Base-by-base conservation (phyloP, 164 flowering plant species). In the Umbellularia californica region DNA sequence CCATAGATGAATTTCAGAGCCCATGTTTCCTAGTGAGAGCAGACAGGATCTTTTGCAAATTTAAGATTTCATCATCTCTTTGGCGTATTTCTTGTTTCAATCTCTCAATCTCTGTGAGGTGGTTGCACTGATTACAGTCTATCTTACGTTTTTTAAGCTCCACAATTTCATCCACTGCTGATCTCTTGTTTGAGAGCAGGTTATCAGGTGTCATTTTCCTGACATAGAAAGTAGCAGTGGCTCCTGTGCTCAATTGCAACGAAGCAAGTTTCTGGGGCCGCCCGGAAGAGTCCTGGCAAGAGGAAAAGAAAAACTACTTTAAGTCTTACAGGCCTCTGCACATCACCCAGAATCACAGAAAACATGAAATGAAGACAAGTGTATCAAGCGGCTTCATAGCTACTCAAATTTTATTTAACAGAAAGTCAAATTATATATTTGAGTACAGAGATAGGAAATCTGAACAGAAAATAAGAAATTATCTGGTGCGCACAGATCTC, bases 11-110 rank as follows among this genome's bases (percentile, higher is more conserved):
- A 65, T 19, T 69, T 76, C 79, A 89, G 24, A 84, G 84, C 19
- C 88, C 85, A 72, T 85, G 85, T 81, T 89, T 88, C 84, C 87
- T 88, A 66, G 82, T 84, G 15, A 90, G 85, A 23, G 84, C 75
- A 63, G 87, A 66, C 28, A 92, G 74, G 15, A 87, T 83, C 86
- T 86, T 89, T 19, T 88, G 82, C 87, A 89, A 83, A 64, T 23
- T 74, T 6, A 78, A 27, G 10, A 87, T 75, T 74, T 86, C 84
- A 19, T 74, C 68, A 70, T 90, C 90, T 79, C 79, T 89, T 69
- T 77, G 72, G 10, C 65, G 77, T 23, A 90, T 63, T 69, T 79
- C 77, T 71, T 75, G 20, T 75, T 84, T 85, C 85, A 90, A 63
- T 25, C 76, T 78, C 72, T 83, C 83, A 68, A 90, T 85, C 79